Evolutionary conservation across 805 yeast species (phyloP), one percentile per base, ranked within the genome.

Genomic region (Spathaspora girioi): DNA sequence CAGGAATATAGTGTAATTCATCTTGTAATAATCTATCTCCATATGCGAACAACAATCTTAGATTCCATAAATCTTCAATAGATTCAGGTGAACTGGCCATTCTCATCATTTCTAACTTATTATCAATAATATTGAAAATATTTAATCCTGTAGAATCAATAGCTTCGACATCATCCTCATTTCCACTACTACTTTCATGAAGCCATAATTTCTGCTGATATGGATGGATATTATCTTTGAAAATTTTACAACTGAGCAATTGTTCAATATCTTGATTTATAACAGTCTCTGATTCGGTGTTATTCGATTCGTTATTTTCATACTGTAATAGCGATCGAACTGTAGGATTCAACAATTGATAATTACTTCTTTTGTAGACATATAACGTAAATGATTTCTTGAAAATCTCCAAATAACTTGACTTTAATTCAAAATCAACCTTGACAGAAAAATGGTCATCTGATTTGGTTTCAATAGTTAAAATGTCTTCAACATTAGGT

Each of bases 21-120:
- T 66, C 69, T 15, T 35, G 40, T 12, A 58, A 58, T 38, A 72
- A 52, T 20, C 68, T 55, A 50, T 86, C 89, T 41, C 80, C 75
- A 66, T 74, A 87, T 14, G 83, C 79, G 67, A 87, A 83, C 8
- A 87, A 64, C 47, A 87, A 62, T 53, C 79, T 78, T 52, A 86
- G 65, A 57, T 83, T 84, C 84, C 88, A 81, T 49, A 86, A 65
- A 50, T 85, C 88, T 46, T 84, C 85, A 3, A 73, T 56, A 1
- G 65, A 61, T 11, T 54, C 48, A 0, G 86, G 85, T 11, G 38
- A 14, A 1, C 58, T 56, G 1, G 81, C 81, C 58, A 79, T 65
- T 2, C 61, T 61, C 26, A 65, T 65, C 26, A 85, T 64, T 55
- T 84, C 86, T 19, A 81, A 60, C 59, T 83, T 81, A 55, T 76